Evolutionary conservation across 495 filamentous ascomycete genomes (phyloP).

Genomic region (Penicillium diatomitis): DNA sequence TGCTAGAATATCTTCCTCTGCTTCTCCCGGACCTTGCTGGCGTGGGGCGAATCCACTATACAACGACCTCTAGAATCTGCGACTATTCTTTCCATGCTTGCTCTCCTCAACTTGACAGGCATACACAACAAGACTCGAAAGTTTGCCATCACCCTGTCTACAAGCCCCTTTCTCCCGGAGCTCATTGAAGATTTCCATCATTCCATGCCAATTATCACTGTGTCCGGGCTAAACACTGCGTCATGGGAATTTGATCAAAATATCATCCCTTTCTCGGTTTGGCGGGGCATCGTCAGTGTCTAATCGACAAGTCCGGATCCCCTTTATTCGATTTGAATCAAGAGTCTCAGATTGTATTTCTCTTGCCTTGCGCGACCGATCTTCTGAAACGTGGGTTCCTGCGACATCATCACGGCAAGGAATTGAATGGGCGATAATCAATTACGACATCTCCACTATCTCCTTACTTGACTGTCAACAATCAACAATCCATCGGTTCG

Average conservation of each 20-base stretch:
- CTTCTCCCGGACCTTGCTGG: too few relatives aligned
- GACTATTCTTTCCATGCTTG: too few relatives aligned
- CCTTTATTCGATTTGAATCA: background rate
- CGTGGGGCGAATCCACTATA: too few relatives aligned
- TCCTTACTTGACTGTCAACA: background rate
- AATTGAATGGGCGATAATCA: background rate
- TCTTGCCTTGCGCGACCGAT: background rate
- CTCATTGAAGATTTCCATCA: too few relatives aligned
- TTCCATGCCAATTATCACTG: conserved; percentile 3
- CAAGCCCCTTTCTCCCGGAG: background rate
- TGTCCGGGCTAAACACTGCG: conserved; percentile 3
- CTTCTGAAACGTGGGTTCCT: conserved; percentile 2
- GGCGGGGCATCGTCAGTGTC: background rate
- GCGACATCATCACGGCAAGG: background rate
- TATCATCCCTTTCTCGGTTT: background rate
- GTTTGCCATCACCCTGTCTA: background rate
- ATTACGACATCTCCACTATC: background rate
- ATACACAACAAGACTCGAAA: background rate
- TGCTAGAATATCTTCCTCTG: too few relatives aligned
- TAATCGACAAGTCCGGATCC: background rate
- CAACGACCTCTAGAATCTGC: too few relatives aligned
- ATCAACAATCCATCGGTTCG: background rate
- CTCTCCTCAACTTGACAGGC: background rate
- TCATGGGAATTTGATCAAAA: conserved; percentile 14
- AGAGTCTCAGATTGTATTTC: background rate